These are phyloP conservation scores for Macrophomina pseudophaseolina DNA, from an alignment of 2,329 filamentous ascomycete species.

Conservation along the genomic window DNA sequence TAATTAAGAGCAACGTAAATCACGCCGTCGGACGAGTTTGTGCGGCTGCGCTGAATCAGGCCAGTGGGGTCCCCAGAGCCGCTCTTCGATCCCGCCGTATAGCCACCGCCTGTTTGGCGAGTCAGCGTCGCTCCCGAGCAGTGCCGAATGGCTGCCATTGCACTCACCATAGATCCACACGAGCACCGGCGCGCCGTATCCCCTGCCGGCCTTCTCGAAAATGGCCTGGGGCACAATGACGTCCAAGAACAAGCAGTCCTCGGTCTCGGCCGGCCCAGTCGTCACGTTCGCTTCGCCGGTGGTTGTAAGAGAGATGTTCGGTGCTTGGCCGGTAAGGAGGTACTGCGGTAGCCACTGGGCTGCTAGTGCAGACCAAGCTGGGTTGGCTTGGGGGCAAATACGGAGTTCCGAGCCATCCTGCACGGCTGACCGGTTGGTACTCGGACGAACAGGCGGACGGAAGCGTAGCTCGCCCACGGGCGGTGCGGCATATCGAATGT, in stretches of 20 bases:
- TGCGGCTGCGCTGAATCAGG: constrained; percentile 39
- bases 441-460: constrained; percentile 52
- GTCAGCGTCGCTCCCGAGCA: background rate
- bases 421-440: constrained; percentile 51
- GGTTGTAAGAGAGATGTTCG: constrained; percentile 31
- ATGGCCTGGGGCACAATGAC: constrained; percentile 44
- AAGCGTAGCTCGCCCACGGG: constrained; percentile 59
- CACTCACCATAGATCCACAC: constrained; percentile 52
- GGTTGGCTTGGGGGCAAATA: constrained; percentile 15
- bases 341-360: constrained; percentile 9
- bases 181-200: constrained; percentile 42
- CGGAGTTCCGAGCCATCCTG: constrained; percentile 49
- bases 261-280: constrained; percentile 27
- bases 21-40: constrained; percentile 38
- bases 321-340: constrained; percentile 46
- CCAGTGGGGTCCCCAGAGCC: constrained; percentile 44
- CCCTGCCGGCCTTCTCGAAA: constrained; percentile 35
- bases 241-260: constrained; percentile 50
- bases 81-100: constrained; percentile 47
- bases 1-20: constrained; percentile 58
- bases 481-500: constrained; percentile 62
- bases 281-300: background rate
- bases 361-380: background rate
- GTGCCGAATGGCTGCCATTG: too few species aligned
- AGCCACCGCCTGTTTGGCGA: constrained; percentile 46